Evolutionary conservation across 2,329 filamentous ascomycete species (phyloP), one percentile per base, ranked within the genome.

Genomic region (Aspergillus jensenii): DNA sequence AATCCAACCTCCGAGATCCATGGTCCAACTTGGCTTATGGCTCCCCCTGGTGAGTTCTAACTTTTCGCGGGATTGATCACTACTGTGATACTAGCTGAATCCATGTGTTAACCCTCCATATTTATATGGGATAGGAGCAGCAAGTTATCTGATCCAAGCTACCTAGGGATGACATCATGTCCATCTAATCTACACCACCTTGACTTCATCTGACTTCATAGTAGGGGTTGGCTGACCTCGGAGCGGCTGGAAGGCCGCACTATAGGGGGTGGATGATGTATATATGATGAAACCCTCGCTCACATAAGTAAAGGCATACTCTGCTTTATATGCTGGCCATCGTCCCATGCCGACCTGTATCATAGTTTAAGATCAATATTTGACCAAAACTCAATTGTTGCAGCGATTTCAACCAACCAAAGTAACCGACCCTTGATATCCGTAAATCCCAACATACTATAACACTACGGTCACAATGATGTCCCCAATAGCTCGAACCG

Each of bases 381-480:
- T 15, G 15, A 45, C 33, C 33, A 35, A 33, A 25, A 19, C 35
- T 40, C 40, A 39, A n/a, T n/a, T 25, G 35, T 45, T 45, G 43
- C 21, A 45, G 19, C 27, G 45, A 25, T 19, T 15, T 47, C 27
- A 8, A 43, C 19, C 41, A 19, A 21, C 21, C 17, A 17, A 39
- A 50, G 12, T 25, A 50, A 37, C 12, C 47, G 12, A n/a, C 17
- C 15, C 1, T 23, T 12, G 15, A 50, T 31, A 31, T 11, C 35
- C 3, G 49, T 51, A 43, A 51, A 27, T 31, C 15, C 8, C 35
- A 8, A 31, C 27, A 27, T n/a, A 9, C 2, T 19, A 25, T 9
- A 15, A 7, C 15, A 4, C 2, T 27, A 25, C n/a, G 14, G 15
- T 5, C 27, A 54, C 19, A 23, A 67, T 67, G 61, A 15, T 60